Base-by-base conservation (phyloP, 2,329 filamentous ascomycete genomes). In the Mariannaea sp. region DNA sequence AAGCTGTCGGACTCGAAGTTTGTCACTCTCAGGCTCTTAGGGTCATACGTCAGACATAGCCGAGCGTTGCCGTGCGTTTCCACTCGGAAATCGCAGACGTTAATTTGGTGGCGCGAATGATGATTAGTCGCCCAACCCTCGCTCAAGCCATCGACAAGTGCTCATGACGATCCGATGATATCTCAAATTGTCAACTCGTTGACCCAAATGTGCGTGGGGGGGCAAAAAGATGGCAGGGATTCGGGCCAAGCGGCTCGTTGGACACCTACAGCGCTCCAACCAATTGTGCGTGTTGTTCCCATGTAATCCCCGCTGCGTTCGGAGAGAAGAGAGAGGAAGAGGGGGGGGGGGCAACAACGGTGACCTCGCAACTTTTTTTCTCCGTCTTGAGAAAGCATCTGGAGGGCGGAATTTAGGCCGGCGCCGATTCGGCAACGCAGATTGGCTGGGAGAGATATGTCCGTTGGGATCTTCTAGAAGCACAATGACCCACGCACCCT, bases 401-500 rank as follows among this genome's bases (percentile, higher is more conserved):
- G 26, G 46, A 33, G 46, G 22, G 43, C 42, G 43, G 44, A 52
- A 42, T 41, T 43, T 36, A 14, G 36, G 20, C 24, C 40, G 27
- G 29, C 46, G 44, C 20, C 19, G 43, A 24, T 38, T 55, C 47
- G 40, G 49, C 35, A 12, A 22, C 38, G 53, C 48, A 55, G 19
- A 53, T 49, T 53, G 43, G 42, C 38, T 27, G 7, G 3, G n/a
- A 29, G 32, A 36, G 22, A 22, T n/a, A 20, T 36, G n/a, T 17
- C 44, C 29, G 42, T 43, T 32, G 43, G 44, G n/a, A 40, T 55
- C 46, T 65, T 65, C 63, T 64, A 65, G 63, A 65, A 65, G 53
- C 35, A 35, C 49, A 27, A 32, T 32, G 51, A 48, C 49, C 48
- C 54, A 54, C 55, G 33, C 39, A 44, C 35, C 30, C 43, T 51